These are phyloP conservation scores for Vanrija sp. DNA, from an alignment of 1,284 basidiomycete genomes.

Conservation along the genomic window DNA sequence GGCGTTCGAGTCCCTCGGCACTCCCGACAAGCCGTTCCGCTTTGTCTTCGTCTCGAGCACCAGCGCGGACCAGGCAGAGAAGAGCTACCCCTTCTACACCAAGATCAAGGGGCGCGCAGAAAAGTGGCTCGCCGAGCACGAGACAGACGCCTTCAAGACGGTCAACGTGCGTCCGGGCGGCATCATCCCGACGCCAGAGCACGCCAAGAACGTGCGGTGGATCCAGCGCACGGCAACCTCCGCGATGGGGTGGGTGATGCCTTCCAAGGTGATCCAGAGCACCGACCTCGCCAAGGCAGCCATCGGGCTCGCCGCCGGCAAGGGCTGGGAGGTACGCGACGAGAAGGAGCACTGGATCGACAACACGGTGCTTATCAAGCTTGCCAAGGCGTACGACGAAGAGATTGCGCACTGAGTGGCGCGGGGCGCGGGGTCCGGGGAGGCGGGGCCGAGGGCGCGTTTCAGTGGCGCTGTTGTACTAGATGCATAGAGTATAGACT, in stretches of 20 bases:
- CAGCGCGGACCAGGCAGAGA: constrained; percentile 22
- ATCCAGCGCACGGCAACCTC: not conserved
- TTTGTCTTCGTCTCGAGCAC: constrained; percentile 32
- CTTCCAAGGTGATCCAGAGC: constrained; percentile 8
- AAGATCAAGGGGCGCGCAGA: constrained; percentile 28
- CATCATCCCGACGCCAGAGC: constrained; percentile 23
- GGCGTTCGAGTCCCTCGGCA: constrained; percentile 23
- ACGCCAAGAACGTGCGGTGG: not conserved
- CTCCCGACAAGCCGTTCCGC: constrained; percentile 18
- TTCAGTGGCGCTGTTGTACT: no score
- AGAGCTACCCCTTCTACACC: constrained; percentile 15
- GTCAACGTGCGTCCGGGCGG: constrained; percentile 26
- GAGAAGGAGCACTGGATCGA: constrained; percentile 11
- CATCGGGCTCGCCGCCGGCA: constrained; percentile 16
- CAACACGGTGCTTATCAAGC: constrained; percentile 56
- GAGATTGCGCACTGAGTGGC: not conserved
- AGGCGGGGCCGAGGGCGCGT: no score
- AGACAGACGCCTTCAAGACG: constrained; percentile 15
- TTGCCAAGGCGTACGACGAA: constrained; percentile 49
- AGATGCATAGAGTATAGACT: no score
- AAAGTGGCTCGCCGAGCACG: constrained; percentile 13
- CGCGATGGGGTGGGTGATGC: constrained; percentile 5
- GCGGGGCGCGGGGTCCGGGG: no score
- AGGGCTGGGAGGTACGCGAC: constrained; percentile 40
- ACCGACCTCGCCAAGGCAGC: constrained; percentile 15